Base-by-base conservation (phyloP, 2,329 filamentous ascomycete species). In the Chaetothyriales sp. region DNA sequence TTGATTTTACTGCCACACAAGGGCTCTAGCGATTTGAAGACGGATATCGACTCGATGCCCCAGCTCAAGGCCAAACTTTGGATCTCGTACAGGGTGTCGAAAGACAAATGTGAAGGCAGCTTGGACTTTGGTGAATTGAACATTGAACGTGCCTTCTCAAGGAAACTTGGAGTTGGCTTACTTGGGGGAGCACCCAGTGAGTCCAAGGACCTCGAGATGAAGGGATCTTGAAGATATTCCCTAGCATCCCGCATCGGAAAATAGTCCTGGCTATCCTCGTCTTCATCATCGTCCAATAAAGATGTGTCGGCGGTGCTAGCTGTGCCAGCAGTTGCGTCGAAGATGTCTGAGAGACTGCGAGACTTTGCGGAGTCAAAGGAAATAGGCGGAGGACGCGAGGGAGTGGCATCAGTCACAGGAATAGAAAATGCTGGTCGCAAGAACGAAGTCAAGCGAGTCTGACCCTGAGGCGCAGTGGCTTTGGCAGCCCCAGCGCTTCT, bases 191-290 rank as follows among this genome's bases (percentile, higher is more conserved):
- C 6, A 18, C 44, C 44, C 19, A 46, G n/a, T 1, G 13, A 9
- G 8, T 47, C 46, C 46, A 47, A 18, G 7, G 46, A 47, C 19
- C 46, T 25, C 18, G 29, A 33, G 18, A 47, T 18, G 2, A 10
- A 18, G 10, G 19, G 20, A 46, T 59, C 54, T 47, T 50, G 22
- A 18, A 56, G 33, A 2, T 54, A 15, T 18, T 54, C 56, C 5
- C 47, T 19, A 22, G 40, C 43, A 29, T 58, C 56, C 44, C 58
- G 52, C 5, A 54, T 58, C 10, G 58, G 55, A 22, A 57, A 56
- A 6, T 53, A 20, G 18, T 58, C 50, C 40, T 54, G 52, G 9
- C 51, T 51, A 13, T 52, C 51, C 28, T 52, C 47, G 7, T 18
- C 37, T 22, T 54, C 19, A 5, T 18, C 33, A 9, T 51, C 51